Evolutionary conservation across 306 rosid species (phyloP).

Genomic region (Acmispon strigosus): DNA sequence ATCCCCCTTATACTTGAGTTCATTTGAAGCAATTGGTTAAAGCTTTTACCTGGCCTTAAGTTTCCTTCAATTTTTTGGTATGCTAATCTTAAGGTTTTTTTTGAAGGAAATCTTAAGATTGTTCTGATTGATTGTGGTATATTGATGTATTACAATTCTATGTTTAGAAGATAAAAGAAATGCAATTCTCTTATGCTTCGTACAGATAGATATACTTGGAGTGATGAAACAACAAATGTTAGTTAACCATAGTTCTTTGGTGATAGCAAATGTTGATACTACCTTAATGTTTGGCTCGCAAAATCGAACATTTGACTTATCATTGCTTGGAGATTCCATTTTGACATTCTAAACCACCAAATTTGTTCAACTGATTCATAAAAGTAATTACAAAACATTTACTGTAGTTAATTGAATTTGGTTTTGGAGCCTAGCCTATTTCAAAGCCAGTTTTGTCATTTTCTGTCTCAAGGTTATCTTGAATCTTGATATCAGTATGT

Average conservation of each 20-base stretch:
- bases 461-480: background rate
- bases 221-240: background rate
- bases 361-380: background rate
- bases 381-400: background rate
- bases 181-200: slow-evolving; percentile 6
- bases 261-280: background rate
- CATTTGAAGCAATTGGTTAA: slow-evolving; percentile 1
- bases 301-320: background rate
- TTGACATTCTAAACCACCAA: background rate
- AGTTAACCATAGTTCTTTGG: background rate
- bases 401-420: background rate
- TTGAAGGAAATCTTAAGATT: slow-evolving; percentile 24
- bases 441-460: background rate
- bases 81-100: slow-evolving; percentile 28
- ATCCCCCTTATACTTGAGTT: background rate
- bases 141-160: slow-evolving; percentile 21
- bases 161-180: slow-evolving; percentile 1
- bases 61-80: slow-evolving; percentile 13
- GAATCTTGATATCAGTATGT: background rate
- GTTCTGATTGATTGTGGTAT: slow-evolving; percentile 20
- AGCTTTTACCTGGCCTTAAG: slow-evolving; percentile 16
- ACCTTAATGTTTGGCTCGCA: background rate
- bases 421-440: slow-evolving; percentile 7
- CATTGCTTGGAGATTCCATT: background rate
- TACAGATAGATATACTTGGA: slow-evolving; percentile 11